These are phyloP conservation scores for Peronospora tabacina DNA, from an alignment of 352 stramenopile species.

Conservation along the genomic window DNA sequence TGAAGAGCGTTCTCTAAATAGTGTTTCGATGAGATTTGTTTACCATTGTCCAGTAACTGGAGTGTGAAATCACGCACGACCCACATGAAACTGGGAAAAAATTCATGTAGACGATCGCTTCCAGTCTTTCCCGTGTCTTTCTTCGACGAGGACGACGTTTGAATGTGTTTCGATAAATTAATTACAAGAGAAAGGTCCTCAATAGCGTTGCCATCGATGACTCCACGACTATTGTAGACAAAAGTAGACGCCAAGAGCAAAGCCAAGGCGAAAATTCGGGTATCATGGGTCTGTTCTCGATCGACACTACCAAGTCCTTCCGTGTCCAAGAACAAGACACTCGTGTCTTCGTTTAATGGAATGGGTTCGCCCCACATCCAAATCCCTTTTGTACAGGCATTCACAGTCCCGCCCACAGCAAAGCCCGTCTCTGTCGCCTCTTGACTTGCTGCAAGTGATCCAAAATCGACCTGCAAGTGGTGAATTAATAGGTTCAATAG, in stretches of 20 bases:
- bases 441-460: constrained; percentile 2
- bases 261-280: constrained; percentile 84
- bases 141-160: constrained; percentile 36
- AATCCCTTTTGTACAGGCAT: constrained; percentile 88
- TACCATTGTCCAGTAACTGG: constrained; percentile 77
- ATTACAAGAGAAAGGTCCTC: constrained; percentile 87
- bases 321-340: constrained; percentile 82
- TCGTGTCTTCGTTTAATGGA: constrained; percentile 59
- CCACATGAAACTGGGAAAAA: constrained; percentile 87
- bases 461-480: constrained; percentile 30
- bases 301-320: constrained; percentile 81
- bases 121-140: constrained; percentile 25
- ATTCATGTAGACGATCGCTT: constrained; percentile 48
- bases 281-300: constrained; percentile 84
- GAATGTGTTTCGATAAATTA: constrained; percentile 87
- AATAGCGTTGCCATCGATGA: constrained; percentile 87
- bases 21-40: constrained; percentile 81
- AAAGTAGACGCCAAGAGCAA: constrained; percentile 83
- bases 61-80: constrained; percentile 88
- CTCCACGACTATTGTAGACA: constrained; percentile 87
- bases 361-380: constrained; percentile 87
- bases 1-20: constrained; percentile 86
- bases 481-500: constrained; percentile 82
- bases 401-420: constrained; percentile 76
- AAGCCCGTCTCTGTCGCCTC: constrained; percentile 37